Base-by-base conservation (phyloP, 352 stramenopile species). In the Phytophthora colocasiae region DNA sequence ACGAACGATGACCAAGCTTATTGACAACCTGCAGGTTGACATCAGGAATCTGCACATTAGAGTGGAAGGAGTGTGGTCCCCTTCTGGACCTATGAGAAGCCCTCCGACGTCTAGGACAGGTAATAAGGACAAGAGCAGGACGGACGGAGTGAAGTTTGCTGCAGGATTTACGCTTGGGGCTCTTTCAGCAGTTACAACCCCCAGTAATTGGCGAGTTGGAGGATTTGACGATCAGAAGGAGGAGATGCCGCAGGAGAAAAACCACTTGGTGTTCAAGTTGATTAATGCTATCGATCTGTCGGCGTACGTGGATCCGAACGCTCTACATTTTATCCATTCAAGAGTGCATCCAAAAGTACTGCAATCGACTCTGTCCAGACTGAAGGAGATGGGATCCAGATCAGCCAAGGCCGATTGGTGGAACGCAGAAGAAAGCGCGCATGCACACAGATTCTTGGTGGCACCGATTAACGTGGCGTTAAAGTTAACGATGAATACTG, bases 401-500 rank as follows among this genome's bases (percentile, higher is more conserved):
- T 60, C 66, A 8, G 75, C 81, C 0, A 77, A 73, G 9, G 56
- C 69, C 0, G 85, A 93, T 44, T 96, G 89, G 89, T 96, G 87
- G 87, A 87, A 83, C n/a, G 50, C 69, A 6, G 71, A 93, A 12
- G 78, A 91, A 34, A 91, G 70, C 19, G 75, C 79, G 0, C 89
- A 95, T 50, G 71, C 81, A 15, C 89, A 96, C 52, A 76, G 88
- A 7, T 97, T 97, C 61, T 39, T 96, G n/a, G 71, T 97, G 12
- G 75, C 84, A 14, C 89, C 89, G 10, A 93, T 97, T 54, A 81
- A 82, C 26, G 84, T 95, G 4, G 79, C 85, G 12, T 72, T 97
- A 29, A 97, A 97, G 69, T 65, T 97, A 41, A 96, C 86, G 11
- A 95, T 97, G 86, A 97, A 97, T 60, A 95, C 87, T 26, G 87